Conservation (phyloP, 345 rosid species). For the Linum tenue region DNA sequence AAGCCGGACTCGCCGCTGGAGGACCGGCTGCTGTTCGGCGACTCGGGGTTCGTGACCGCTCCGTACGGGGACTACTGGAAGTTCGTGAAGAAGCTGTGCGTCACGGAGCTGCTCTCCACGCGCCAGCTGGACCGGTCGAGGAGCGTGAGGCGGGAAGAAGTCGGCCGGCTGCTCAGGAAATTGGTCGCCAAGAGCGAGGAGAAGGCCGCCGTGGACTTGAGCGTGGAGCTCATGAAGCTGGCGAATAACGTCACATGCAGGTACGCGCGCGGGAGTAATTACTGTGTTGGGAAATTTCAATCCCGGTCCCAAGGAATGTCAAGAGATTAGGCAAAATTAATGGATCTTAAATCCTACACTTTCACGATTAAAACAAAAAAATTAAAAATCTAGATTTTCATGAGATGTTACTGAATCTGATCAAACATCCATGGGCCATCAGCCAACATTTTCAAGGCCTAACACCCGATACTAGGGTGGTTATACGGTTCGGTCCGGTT, state of each 20-base stretch:
- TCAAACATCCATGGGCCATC: no score
- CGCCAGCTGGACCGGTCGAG: conserved; percentile 23
- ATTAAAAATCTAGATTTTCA: no score
- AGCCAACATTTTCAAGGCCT: no score
- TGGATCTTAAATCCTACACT: no score
- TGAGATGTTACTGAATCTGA: no score
- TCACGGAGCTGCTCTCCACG: conserved; percentile 26
- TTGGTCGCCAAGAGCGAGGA: conserved; percentile 17
- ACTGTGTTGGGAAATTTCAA: no score
- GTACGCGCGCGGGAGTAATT: no score
- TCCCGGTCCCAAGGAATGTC: no score
- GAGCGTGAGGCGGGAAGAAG: conserved; percentile 25
- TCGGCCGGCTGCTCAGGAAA: conserved; percentile 13
- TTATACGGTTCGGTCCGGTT: no score
- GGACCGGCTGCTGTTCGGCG: neutral
- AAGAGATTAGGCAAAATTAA: no score
- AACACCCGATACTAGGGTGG: no score
- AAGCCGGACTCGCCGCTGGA: neutral
- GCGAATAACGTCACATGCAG: conserved; percentile 19
- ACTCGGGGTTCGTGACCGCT: conserved; percentile 1
- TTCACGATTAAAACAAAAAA: no score
- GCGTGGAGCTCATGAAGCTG: conserved; percentile 28
- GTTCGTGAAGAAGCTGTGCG: conserved; percentile 38
- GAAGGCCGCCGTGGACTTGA: conserved; percentile 22
- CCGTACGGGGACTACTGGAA: conserved; percentile 27